Evolutionary conservation across 108 stramenopile genomes (phyloP), one percentile per base, ranked within the genome.

Genomic region (Fragilariopsis cylindrus): DNA sequence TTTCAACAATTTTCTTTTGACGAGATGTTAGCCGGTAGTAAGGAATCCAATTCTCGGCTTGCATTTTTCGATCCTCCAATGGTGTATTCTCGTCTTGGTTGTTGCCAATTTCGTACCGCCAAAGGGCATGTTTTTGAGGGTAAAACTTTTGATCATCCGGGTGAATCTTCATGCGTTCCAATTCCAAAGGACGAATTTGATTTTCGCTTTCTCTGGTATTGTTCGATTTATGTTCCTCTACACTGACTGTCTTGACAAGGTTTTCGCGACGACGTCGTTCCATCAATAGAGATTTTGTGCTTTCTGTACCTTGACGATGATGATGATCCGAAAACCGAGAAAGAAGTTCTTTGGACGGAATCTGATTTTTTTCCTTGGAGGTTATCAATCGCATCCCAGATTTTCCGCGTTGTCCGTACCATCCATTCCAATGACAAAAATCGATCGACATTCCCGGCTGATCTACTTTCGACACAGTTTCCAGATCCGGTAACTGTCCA

Each of bases 371-470:
- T 18, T n/a, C 39, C 47, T 50, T 48, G 67, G 67, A 16, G 48
- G 87, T 82, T 56, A 80, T 84, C 48, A 93, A 55, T 40, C 81
- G 85, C 62, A 93, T 72, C 3, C 64, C 65, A 3, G 88, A 76
- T 41, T 60, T 70, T 64, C 70, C 21, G 8, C 65, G 80, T 57
- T 83, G 70, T 5, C 76, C 87, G 53, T 78, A 80, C 90, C 90
- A 91, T 48, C 81, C 81, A 75, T 89, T 89, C 89, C 90, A 93
- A 74, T 91, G 88, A 2, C 68, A 57, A 65, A 93, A 57, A 8
- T 72, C 63, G 39, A 87, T 71, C 2, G 76, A 57, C 66, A 73
- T 64, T n/a, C 87, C 85, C 4, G 85, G 80, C 50, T 71, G 53
- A 70, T 90, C 86, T 18, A 83, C 48, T 48, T 75, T 72, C 42